Conservation (phyloP, 2,329 filamentous ascomycete genomes). For the Ascochyta lentis region DNA sequence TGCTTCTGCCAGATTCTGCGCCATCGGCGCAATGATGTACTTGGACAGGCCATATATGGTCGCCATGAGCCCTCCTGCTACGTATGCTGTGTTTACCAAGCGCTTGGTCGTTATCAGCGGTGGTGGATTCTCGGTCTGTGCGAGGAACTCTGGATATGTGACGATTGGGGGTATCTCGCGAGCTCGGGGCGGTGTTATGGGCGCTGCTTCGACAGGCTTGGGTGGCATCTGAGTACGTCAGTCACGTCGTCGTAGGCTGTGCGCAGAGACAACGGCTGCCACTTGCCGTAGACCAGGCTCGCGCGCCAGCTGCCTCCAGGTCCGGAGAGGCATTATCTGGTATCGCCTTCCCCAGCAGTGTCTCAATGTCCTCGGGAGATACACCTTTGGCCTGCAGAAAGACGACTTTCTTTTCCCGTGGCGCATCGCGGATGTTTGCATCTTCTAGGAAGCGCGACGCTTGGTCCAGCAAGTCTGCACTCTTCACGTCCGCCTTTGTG, state of each 20-base stretch:
- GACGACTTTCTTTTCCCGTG: conserved; percentile 73
- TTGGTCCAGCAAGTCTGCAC: conserved; percentile 61
- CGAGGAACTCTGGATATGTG: conserved; percentile 70
- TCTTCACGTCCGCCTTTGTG: conserved; percentile 9
- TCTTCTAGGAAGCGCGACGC: conserved; percentile 79
- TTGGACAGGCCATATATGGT: conserved; percentile 73
- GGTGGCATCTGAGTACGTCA: conserved; percentile 28
- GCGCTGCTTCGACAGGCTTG: conserved; percentile 16
- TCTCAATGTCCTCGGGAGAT: conserved; percentile 69
- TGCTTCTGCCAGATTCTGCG: conserved; percentile 59
- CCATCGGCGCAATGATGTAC: conserved; percentile 70
- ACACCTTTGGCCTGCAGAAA: conserved; percentile 84
- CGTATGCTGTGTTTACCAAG: conserved; percentile 64
- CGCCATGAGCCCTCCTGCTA: conserved; percentile 61
- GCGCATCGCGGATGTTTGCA: conserved; percentile 71
- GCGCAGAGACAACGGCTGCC: neutral
- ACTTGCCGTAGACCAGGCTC: conserved; percentile 41
- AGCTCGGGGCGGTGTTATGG: conserved; percentile 28
- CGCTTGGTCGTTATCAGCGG: conserved; percentile 65
- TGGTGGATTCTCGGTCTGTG: conserved; percentile 64
- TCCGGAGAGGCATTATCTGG: conserved; percentile 21
- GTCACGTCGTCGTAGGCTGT: neutral
- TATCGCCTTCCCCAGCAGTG: conserved; percentile 59
- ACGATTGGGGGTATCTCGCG: conserved; percentile 66
- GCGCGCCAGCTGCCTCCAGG: conserved; percentile 32